Evolutionary conservation across 306 rosid genomes (phyloP), one percentile per base, ranked within the genome.

Genomic region (Prunus fruticosa): DNA sequence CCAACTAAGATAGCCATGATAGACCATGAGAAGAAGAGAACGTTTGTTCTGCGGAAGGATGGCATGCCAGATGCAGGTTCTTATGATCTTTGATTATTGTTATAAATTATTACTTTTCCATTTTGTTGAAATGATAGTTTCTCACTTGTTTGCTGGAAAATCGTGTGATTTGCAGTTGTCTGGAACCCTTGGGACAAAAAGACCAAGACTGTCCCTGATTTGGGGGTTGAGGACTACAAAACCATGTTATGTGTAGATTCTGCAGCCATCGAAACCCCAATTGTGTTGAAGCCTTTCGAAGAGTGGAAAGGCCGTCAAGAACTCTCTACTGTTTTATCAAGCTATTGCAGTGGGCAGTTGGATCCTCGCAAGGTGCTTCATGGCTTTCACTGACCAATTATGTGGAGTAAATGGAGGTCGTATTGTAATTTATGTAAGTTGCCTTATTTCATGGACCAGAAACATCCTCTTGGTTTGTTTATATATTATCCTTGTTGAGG

Each of bases 151-250:
- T 5, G 22, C 52, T 38, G 64, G 69, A 74, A 16, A 56, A 61
- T 45, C 28, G 11, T 72, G 78, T 57, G 81, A 43, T 18, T 1
- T 76, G 69, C 84, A 91, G 92, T 73, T 80, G 94, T 89, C 28
- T 91, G 97, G 97, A 91, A 91, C 82, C 97, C 97, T 2, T 89
- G 97, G 97, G 81, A 79, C 73, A 91, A 73, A 71, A 91, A 86
- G 85, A 87, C 87, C 13, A 91, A 83, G 84, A 84, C 86, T 56
- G 76, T 89, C 25, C 72, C 85, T 47, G 97, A 91, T 74, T 78
- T 91, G 79, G 91, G 91, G 43, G 93, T 76, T 64, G 92, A 82
- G 70, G 95, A 91, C 80, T 91, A 91, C 89, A 85, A 84, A 81
- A 72, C 68, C 46, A 87, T 91, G 97, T 52, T 91, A 64, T 88